phyloP scores from a whole-genome alignment of 495 filamentous ascomycete genomes.

The Aspergillus biplanus region DNA sequence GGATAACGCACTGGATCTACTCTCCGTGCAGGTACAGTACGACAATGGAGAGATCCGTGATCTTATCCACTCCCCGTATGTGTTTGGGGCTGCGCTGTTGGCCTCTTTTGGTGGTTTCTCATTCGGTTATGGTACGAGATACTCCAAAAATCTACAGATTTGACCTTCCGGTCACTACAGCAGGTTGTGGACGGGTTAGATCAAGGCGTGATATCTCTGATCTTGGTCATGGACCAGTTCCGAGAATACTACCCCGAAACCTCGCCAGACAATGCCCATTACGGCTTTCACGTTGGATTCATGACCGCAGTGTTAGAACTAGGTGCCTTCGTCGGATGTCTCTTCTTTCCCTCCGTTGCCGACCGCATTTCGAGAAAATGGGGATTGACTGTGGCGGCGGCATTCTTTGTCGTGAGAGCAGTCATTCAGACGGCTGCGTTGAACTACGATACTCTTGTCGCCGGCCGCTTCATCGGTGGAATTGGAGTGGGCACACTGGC shows the following conservation, averaged over 20 bases:
- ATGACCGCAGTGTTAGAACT: slow-evolving; percentile 32
- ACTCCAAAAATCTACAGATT: neutral
- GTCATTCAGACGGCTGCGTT: slow-evolving; percentile 35
- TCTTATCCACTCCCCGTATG: neutral
- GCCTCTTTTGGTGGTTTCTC: slow-evolving; percentile 29
- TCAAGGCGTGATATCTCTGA: slow-evolving; percentile 32
- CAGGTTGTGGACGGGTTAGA: slow-evolving; percentile 12
- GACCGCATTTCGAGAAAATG: slow-evolving; percentile 36
- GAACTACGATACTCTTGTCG: slow-evolving; percentile 29
- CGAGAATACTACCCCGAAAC: slow-evolving; percentile 26
- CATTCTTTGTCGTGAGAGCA: slow-evolving; percentile 33
- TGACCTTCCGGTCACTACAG: neutral
- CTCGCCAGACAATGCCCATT: slow-evolving; percentile 16
- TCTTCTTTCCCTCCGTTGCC: slow-evolving; percentile 30
- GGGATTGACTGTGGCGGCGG: slow-evolving; percentile 25
- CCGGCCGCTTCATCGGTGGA: slow-evolving; percentile 34
- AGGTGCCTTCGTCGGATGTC: slow-evolving; percentile 32
- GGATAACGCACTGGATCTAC: too few relatives aligned
- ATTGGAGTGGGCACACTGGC: slow-evolving; percentile 38
- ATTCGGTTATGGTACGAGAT: slow-evolving; percentile 24
- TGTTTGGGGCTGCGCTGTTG: slow-evolving; percentile 26
- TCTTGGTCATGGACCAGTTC: slow-evolving; percentile 33
- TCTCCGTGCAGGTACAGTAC: too few relatives aligned
- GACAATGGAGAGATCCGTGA: too few relatives aligned
- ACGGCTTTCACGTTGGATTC: slow-evolving; percentile 26